Evolutionary conservation across 1,284 basidiomycete genomes (phyloP).

Genomic region (Tranzscheliella williamsii): DNA sequence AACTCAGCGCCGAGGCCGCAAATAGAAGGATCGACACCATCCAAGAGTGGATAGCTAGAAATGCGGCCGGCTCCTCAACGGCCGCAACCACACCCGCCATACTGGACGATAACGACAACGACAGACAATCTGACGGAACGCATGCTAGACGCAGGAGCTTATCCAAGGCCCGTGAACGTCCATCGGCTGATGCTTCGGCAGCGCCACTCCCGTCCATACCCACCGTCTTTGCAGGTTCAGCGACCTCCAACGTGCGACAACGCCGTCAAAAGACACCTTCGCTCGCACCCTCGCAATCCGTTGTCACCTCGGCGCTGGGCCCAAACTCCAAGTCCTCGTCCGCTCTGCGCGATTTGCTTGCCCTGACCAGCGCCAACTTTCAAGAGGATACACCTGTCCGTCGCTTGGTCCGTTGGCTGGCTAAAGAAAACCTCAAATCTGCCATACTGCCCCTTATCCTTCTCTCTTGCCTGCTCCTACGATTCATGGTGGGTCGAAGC

Average conservation of each 20-base stretch:
- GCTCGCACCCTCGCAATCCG: constrained; percentile 9
- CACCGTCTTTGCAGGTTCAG: constrained; percentile 1
- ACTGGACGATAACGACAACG: too few species aligned
- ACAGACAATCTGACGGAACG: too few species aligned
- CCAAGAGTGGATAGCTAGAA: constrained; percentile 36
- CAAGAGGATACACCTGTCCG: constrained; percentile 47
- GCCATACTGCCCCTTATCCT: constrained; percentile 21
- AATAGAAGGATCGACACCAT: constrained; percentile 32
- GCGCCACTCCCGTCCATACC: not conserved
- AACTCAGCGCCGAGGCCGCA: constrained; percentile 26
- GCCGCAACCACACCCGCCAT: too few species aligned
- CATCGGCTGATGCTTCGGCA: not conserved
- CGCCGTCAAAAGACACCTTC: constrained; percentile 8
- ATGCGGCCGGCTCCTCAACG: not conserved
- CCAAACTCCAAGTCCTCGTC: too few species aligned
- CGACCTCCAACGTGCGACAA: constrained; percentile 17
- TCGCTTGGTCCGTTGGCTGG: constrained; percentile 42
- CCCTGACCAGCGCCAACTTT: constrained; percentile 13
- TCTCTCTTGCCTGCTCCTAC: constrained; percentile 25
- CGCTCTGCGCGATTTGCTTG: constrained; percentile 20
- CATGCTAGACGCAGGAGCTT: constrained; percentile 23
- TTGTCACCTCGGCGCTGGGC: too few species aligned
- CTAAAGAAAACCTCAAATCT: constrained; percentile 37
- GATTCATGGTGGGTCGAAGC: constrained; percentile 39
- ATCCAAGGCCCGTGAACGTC: not conserved